These are phyloP conservation scores for Lobosporangium transversale DNA, from an alignment of 192 early-diverging fungal species.

Conservation along the genomic window DNA sequence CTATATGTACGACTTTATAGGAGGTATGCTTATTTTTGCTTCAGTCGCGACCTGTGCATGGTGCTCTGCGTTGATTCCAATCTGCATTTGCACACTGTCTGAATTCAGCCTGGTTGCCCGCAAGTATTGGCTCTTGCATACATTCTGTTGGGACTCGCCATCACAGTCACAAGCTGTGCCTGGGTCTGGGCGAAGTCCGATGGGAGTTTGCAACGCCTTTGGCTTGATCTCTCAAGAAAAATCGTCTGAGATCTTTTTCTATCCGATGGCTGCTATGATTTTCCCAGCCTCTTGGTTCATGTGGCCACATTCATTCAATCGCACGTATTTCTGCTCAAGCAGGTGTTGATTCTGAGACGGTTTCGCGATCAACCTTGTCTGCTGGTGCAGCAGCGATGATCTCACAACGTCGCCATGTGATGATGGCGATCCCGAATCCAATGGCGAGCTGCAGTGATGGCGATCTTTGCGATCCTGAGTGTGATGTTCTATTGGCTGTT, in stretches of 20 bases:
- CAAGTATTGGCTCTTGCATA: conserved; percentile 51
- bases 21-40: conserved; percentile 59
- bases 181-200: conserved; percentile 51
- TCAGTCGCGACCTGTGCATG: conserved; percentile 55
- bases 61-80: conserved; percentile 60
- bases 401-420: conserved; percentile 56
- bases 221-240: conserved; percentile 56
- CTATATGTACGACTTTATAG: conserved; percentile 21
- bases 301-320: conserved; percentile 63
- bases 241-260: conserved; percentile 58
- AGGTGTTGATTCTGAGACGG: conserved; percentile 39
- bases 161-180: conserved; percentile 45
- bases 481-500: conserved; percentile 68
- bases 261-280: conserved; percentile 62
- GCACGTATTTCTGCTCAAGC: conserved; percentile 50
- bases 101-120: conserved; percentile 59
- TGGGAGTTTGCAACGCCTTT: conserved; percentile 64
- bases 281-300: conserved; percentile 59
- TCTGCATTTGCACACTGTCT: conserved; percentile 64
- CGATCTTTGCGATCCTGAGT: conserved; percentile 44
- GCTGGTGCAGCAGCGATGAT: conserved; percentile 30
- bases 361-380: conserved; percentile 40
- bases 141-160: conserved; percentile 61
- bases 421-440: conserved; percentile 63
- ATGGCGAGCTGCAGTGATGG: conserved; percentile 64